Evolutionary conservation across 2,329 filamentous ascomycete species (phyloP).

Genomic region (Helicocarpus griseus): DNA sequence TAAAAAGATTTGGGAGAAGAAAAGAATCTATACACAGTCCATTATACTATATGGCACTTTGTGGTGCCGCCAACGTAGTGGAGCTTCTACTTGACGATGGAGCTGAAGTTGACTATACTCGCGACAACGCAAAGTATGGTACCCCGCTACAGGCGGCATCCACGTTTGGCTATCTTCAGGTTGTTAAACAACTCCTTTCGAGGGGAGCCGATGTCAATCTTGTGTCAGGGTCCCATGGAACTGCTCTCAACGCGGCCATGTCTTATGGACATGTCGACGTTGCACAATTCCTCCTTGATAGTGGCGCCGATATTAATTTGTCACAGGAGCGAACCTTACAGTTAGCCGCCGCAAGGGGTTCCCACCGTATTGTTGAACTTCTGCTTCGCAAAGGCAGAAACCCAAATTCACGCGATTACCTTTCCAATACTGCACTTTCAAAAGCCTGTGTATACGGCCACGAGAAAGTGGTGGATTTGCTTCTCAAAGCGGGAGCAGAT

Average conservation of each 20-base stretch:
- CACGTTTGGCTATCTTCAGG: slow-evolving; percentile 14
- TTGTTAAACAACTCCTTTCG: slow-evolving; percentile 23
- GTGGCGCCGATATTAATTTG: neutral
- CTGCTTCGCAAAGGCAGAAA: neutral
- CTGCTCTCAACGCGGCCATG: neutral
- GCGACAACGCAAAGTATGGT: neutral
- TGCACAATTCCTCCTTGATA: neutral
- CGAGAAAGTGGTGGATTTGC: slow-evolving; percentile 8
- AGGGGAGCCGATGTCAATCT: slow-evolving; percentile 19
- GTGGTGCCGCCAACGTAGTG: neutral
- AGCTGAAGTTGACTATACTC: neutral
- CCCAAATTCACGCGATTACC: neutral
- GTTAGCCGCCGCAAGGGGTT: neutral
- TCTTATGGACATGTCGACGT: neutral
- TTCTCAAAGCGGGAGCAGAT: slow-evolving; percentile 13
- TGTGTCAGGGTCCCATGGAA: slow-evolving; percentile 2
- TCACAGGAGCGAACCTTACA: neutral
- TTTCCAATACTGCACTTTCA: slow-evolving; percentile 12
- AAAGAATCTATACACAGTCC: neutral
- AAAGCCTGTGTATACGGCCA: slow-evolving; percentile 12
- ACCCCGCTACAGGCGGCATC: slow-evolving; percentile 17
- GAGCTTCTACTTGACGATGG: neutral
- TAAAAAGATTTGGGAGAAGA: neutral
- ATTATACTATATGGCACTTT: neutral
- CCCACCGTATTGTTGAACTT: neutral